Percentiles rank a stretch among this genome's conserved stretches.
Conservation (phyloP, 164 flowering plant genomes). For the Amborella trichopoda region DNA sequence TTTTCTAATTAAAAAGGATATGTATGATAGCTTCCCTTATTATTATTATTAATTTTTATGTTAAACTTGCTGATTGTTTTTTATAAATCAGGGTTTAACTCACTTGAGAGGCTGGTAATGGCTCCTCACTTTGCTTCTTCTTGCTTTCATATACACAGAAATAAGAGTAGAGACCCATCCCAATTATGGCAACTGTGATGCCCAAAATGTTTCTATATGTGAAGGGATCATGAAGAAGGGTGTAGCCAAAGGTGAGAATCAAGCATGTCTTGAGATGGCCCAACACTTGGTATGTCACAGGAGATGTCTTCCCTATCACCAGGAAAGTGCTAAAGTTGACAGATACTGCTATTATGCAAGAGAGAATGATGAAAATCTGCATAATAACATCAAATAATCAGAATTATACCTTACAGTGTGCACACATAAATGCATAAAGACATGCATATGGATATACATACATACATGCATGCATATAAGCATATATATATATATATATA, state of each 20-base stretch:
- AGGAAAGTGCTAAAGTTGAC: slow-evolving; percentile 96
- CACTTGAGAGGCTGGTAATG: too few species aligned
- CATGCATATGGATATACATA: background rate
- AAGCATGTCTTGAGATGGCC: slow-evolving; percentile 98
- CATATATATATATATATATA: too few species aligned
- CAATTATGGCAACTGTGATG: slow-evolving; percentile 60
- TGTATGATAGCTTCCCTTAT: too few species aligned
- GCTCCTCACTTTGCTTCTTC: too few species aligned
- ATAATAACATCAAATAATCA: background rate
- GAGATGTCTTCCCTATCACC: slow-evolving; percentile 93
- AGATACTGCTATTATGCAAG: slow-evolving; percentile 78
- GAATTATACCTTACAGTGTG: too few species aligned
- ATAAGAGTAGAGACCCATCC: slow-evolving; percentile 88
- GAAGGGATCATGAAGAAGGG: slow-evolving; percentile 83
- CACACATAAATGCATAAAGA: too few species aligned
- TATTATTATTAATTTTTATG: too few species aligned
- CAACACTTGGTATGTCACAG: slow-evolving; percentile 91
- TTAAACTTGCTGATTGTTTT: too few species aligned
- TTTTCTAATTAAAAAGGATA: too few species aligned
- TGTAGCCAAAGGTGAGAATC: slow-evolving; percentile 82
- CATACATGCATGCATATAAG: too few species aligned
- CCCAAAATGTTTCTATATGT: slow-evolving; percentile 79
- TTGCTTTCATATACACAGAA: slow-evolving; percentile 62
- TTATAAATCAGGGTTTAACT: too few species aligned
- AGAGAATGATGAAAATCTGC: slow-evolving; percentile 75